Evolutionary conservation across 345 rosid genomes (phyloP).

Genomic region (Anastatica hierochuntica): DNA sequence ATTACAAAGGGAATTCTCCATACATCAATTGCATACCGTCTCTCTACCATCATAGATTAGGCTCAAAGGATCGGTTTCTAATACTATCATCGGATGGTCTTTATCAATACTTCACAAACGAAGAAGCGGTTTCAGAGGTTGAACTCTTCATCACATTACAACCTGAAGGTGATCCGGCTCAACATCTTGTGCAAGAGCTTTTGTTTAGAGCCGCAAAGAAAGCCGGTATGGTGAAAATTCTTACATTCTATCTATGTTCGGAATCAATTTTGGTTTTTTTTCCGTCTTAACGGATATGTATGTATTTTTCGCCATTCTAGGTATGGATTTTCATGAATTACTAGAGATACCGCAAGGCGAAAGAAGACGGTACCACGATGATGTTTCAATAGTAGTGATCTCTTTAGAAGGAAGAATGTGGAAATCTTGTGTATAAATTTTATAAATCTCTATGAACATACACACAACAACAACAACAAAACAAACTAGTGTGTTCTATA

Average conservation of each 20-base stretch:
- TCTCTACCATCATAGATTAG: constrained; percentile 69
- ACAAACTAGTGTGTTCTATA: neutral
- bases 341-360: constrained; percentile 92
- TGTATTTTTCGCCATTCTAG: constrained; percentile 33
- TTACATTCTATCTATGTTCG: neutral
- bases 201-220: constrained; percentile 85
- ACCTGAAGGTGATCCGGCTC: constrained; percentile 97
- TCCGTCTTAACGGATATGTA: no score
- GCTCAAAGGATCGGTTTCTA: constrained; percentile 66
- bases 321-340: constrained; percentile 82
- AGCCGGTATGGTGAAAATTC: constrained; percentile 47
- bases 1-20: constrained; percentile 66
- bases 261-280: neutral
- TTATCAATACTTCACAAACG: constrained; percentile 82
- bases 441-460: constrained; percentile 2
- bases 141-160: constrained; percentile 72
- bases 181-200: constrained; percentile 78
- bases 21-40: constrained; percentile 65
- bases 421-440: constrained; percentile 79
- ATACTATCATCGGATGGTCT: constrained; percentile 81
- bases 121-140: constrained; percentile 76
- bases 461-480: neutral
- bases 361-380: constrained; percentile 83
- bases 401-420: constrained; percentile 94
- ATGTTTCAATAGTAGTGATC: constrained; percentile 74